Evolutionary conservation across 371 early-diverging fungal species (phyloP), one percentile per base, ranked within the genome.

Genomic region (Haplosporangium sp.): DNA sequence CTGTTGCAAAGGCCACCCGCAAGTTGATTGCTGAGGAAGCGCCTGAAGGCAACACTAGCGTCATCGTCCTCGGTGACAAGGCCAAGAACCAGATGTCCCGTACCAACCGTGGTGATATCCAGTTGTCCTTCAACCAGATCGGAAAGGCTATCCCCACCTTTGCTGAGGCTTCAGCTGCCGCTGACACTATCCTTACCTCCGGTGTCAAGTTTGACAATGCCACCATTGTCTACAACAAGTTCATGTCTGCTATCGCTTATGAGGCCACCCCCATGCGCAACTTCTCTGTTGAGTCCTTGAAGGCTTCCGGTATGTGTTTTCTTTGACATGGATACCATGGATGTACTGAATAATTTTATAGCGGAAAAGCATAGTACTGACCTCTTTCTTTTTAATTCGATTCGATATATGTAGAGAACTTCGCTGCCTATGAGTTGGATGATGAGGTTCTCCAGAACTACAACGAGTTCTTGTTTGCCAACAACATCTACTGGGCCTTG

Each of bases 391-490:
- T 16, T 52, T 46, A 14, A 37, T 41, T 38, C 20, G 37, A 50
- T 13, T 43, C 36, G 10, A 56, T 18, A 1, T 20, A n/a, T 43
- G 41, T 66, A 91, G 93, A 95, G 82, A 93, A 94, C 83, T 91
- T 98, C 67, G 79, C 93, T 67, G 89, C 93, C 66, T 98, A 96
- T 86, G 98, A 98, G 91, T 84, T 92, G 65, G 89, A 90, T 62
- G 95, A 94, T 73, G 94, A 94, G 62, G 88, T 96, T 64, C 86
- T 98, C 68, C 89, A 91, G 82, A 91, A 96, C 90, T 90, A 94
- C 69, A 91, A 93, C 82, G 95, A 99, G 86, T 99, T 98, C 90
- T 82, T 92, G 77, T 90, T 96, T 64, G 97, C 97, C 83, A 97
- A 95, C 90, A 82, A 88, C 80, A 63, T 99, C 75, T 95, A 93